Conservation (phyloP, 2,329 filamentous ascomycete genomes). For the Capronia epimyces region DNA sequence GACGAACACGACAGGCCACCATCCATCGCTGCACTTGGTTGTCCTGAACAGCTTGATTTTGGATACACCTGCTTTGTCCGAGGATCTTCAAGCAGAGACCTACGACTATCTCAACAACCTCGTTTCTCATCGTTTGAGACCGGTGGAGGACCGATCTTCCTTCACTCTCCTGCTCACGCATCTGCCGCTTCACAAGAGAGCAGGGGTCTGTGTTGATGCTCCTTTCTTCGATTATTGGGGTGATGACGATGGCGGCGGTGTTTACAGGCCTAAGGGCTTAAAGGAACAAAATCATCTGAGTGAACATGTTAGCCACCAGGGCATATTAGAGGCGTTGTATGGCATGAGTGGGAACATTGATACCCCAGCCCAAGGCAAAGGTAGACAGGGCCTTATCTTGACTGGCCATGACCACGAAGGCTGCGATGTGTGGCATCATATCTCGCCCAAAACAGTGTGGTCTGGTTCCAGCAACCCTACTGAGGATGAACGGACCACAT, state of each 20-base stretch:
- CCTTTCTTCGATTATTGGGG: constrained; percentile 78
- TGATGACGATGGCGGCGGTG: constrained; percentile 45
- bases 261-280: constrained; percentile 46
- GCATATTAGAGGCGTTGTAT: constrained; percentile 78
- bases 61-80: constrained; percentile 69
- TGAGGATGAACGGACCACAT: constrained; percentile 30
- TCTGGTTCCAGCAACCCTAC: constrained; percentile 23
- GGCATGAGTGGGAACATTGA: constrained; percentile 62
- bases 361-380: constrained; percentile 57
- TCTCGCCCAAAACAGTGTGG: constrained; percentile 34
- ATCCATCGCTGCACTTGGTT: constrained; percentile 67
- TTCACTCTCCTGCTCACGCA: constrained; percentile 88
- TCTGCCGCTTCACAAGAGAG: constrained; percentile 78
- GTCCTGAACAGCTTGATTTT: constrained; percentile 91
- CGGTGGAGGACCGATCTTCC: constrained; percentile 57
- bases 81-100: constrained; percentile 65
- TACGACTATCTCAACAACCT: constrained; percentile 65
- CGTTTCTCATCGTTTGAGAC: constrained; percentile 51
- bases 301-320: constrained; percentile 58
- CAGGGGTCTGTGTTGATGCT: constrained; percentile 74
- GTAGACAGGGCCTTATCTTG: constrained; percentile 70
- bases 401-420: constrained; percentile 95
- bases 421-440: constrained; percentile 81
- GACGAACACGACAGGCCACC: constrained; percentile 2
- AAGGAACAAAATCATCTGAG: constrained; percentile 90